These are phyloP conservation scores for Fusarium aywerte DNA, from an alignment of 2,329 filamentous ascomycete genomes.

Conservation along the genomic window DNA sequence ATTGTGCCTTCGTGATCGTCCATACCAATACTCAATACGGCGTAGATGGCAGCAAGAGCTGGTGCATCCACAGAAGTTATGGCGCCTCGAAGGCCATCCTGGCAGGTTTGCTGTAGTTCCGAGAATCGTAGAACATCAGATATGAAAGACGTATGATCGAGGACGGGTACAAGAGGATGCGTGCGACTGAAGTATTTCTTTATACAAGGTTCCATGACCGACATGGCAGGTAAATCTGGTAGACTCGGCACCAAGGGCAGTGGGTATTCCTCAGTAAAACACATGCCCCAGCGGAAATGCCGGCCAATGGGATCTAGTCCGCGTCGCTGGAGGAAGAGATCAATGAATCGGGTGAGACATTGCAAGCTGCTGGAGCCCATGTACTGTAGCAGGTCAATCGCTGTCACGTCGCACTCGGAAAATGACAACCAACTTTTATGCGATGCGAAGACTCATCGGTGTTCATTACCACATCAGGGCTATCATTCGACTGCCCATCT, in stretches of 20 bases:
- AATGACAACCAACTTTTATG: constrained; percentile 26
- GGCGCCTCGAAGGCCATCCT: constrained; percentile 19
- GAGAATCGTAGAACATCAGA: constrained; percentile 30
- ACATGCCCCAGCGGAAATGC: constrained; percentile 40
- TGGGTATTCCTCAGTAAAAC: constrained; percentile 35
- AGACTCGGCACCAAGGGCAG: constrained; percentile 26
- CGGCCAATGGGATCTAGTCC: constrained; percentile 33
- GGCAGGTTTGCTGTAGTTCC: constrained; percentile 29
- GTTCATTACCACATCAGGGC: constrained; percentile 38
- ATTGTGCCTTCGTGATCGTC: constrained; percentile 28
- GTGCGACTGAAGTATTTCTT: constrained; percentile 38
- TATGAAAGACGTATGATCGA: constrained; percentile 32
- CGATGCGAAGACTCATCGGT: constrained; percentile 40
- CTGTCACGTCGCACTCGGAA: too few species aligned
- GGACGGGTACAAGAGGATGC: constrained; percentile 32
- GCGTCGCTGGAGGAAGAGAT: constrained; percentile 33
- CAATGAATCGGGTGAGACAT: constrained; percentile 34
- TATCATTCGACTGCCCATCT: constrained; percentile 29
- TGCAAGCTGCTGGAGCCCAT: constrained; percentile 41
- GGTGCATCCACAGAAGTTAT: constrained; percentile 27
- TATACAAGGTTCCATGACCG: constrained; percentile 35
- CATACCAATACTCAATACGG: constrained; percentile 31
- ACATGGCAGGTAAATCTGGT: constrained; percentile 29
- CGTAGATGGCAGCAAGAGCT: constrained; percentile 26
- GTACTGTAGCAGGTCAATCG: constrained; percentile 16